Conservation (phyloP, 768 basidiomycete species). For the Clavulina sp. region DNA sequence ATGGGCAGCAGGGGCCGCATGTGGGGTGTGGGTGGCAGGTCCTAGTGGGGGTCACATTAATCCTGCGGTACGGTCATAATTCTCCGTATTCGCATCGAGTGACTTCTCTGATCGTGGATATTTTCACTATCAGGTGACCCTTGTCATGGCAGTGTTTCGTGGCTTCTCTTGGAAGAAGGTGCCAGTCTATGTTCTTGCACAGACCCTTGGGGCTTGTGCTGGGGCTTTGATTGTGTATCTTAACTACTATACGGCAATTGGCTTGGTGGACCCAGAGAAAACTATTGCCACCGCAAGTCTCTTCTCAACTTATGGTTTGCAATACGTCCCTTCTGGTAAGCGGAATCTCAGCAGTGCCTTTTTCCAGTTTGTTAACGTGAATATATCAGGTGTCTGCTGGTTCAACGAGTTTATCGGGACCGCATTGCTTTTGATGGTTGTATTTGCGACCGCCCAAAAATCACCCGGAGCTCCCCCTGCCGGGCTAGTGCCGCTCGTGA, state of each 20-base stretch:
- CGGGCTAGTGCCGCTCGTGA: conserved; percentile 34
- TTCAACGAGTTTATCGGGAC: conserved; percentile 35
- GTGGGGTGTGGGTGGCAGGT: conserved; percentile 10
- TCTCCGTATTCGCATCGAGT: not conserved
- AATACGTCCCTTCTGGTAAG: conserved; percentile 3
- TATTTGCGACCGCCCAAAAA: conserved; percentile 38
- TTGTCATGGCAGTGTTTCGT: conserved; percentile 7
- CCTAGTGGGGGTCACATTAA: conserved; percentile 9
- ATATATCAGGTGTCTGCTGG: conserved; percentile 27
- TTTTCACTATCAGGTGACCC: conserved; percentile 7
- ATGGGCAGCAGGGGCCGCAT: conserved; percentile 6
- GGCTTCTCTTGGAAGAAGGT: conserved; percentile 12
- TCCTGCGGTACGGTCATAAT: conserved; percentile 7
- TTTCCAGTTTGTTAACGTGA: conserved; percentile 13
- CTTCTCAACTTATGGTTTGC: conserved; percentile 37
- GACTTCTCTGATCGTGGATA: not conserved
- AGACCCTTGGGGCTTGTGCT: conserved; percentile 47
- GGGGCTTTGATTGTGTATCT: conserved; percentile 42
- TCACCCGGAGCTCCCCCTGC: conserved; percentile 30
- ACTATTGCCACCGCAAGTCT: conserved; percentile 30
- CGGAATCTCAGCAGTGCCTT: not conserved
- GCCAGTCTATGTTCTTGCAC: conserved; percentile 44
- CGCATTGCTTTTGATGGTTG: conserved; percentile 33
- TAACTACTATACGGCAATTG: conserved; percentile 45
- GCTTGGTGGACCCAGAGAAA: conserved; percentile 35